phyloP scores from a whole-genome alignment of 108 stramenopile genomes.

The Thalassiosira profunda region DNA sequence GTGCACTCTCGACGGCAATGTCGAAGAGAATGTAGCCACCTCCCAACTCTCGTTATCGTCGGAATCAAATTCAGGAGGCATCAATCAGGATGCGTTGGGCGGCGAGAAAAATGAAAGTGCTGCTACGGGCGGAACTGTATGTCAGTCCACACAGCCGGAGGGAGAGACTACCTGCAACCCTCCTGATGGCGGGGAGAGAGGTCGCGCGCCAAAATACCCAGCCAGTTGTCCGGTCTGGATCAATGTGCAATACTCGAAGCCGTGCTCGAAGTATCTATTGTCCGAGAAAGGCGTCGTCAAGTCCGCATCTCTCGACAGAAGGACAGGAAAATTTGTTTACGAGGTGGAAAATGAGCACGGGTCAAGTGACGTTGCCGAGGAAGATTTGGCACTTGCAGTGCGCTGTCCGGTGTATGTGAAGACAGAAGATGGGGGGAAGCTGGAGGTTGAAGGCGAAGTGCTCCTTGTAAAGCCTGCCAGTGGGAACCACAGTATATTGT shows the following conservation, averaged over 20 bases:
- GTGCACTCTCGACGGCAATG: no score
- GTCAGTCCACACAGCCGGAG: no score
- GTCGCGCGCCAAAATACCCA: no score
- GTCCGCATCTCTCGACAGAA: not conserved
- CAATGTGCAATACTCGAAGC: not conserved
- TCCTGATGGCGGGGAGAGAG: no score
- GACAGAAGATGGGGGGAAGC: not conserved
- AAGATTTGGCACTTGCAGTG: not conserved
- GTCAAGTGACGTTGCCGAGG: not conserved
- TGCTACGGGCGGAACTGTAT: no score
- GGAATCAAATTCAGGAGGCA: no score
- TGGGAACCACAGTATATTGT: no score
- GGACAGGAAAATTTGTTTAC: not conserved
- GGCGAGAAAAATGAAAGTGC: no score
- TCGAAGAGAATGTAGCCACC: no score
- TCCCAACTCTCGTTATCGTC: no score
- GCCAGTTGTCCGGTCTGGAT: slow-evolving; percentile 9
- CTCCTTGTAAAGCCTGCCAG: not conserved
- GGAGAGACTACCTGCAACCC: no score
- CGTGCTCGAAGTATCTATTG: not conserved
- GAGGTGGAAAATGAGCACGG: not conserved
- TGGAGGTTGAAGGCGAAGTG: slow-evolving; percentile 1
- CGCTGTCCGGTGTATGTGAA: slow-evolving; percentile 1
- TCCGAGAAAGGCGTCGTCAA: not conserved
- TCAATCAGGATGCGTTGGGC: no score